phyloP scores from a whole-genome alignment of 768 basidiomycete species.

The Pisolithus tinctorius region DNA sequence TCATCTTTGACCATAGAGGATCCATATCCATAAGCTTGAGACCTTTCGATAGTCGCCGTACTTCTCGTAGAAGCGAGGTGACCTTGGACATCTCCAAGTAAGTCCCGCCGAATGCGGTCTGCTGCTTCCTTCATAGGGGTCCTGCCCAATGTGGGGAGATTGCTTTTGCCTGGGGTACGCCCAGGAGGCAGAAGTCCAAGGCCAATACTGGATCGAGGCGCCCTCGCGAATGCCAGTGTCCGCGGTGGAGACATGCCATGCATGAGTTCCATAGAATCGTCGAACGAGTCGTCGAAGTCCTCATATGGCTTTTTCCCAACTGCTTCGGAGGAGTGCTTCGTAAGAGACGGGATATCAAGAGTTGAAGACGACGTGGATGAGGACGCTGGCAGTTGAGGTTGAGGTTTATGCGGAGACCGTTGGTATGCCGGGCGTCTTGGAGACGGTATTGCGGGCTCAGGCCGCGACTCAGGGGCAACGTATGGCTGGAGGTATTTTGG shows the following conservation, averaged over 20 bases:
- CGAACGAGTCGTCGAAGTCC: slow-evolving; percentile 26
- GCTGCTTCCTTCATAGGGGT: slow-evolving; percentile 74
- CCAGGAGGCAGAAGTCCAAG: slow-evolving; percentile 34
- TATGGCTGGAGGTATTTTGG: slow-evolving; percentile 53
- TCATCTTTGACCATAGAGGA: slow-evolving; percentile 36
- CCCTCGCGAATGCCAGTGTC: slow-evolving; percentile 46
- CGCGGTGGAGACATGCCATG: slow-evolving; percentile 46
- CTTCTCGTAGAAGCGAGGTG: slow-evolving; percentile 18
- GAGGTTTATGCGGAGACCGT: slow-evolving; percentile 24
- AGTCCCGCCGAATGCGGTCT: slow-evolving; percentile 55
- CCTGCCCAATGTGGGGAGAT: slow-evolving; percentile 37
- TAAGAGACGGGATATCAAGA: slow-evolving; percentile 48
- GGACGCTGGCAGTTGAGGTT: slow-evolving; percentile 29
- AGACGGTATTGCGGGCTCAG: slow-evolving; percentile 45
- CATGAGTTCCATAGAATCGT: slow-evolving; percentile 34
- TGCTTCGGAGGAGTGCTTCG: slow-evolving; percentile 28
- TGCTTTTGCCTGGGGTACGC: slow-evolving; percentile 62
- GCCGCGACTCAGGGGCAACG: slow-evolving; percentile 60
- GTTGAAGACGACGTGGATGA: slow-evolving; percentile 20
- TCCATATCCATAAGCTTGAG: slow-evolving; percentile 23
- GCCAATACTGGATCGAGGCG: slow-evolving; percentile 28
- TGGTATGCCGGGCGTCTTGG: slow-evolving; percentile 25
- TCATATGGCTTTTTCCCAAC: slow-evolving; percentile 38
- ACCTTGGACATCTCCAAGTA: slow-evolving; percentile 49
- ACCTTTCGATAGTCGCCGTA: slow-evolving; percentile 15